These are phyloP conservation scores for Teunomyces stri DNA, from an alignment of 805 yeast species.

Conservation along the genomic window DNA sequence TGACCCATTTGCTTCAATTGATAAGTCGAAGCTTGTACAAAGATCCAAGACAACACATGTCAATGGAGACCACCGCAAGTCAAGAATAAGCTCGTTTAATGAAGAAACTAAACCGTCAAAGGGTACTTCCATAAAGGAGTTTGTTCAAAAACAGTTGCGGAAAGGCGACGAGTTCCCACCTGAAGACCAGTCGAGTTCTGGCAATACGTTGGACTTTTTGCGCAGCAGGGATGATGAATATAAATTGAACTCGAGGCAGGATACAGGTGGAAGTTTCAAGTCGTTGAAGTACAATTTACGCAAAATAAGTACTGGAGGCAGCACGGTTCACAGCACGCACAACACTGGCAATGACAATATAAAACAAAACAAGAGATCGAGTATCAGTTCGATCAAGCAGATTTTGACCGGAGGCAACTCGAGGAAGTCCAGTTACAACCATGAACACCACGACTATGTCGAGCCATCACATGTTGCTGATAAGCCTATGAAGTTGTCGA, in stretches of 20 bases:
- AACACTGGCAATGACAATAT: slow-evolving; percentile 16
- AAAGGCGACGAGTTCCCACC: slow-evolving; percentile 14
- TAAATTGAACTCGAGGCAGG: slow-evolving; percentile 18
- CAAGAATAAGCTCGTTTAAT: slow-evolving; percentile 8
- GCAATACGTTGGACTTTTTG: slow-evolving; percentile 36
- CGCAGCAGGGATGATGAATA: slow-evolving; percentile 29
- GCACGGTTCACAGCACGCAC: slow-evolving; percentile 9
- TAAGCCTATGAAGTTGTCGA: slow-evolving; percentile 29
- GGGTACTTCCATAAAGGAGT: slow-evolving; percentile 25
- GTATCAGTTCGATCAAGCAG: slow-evolving; percentile 30
- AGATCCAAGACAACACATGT: slow-evolving; percentile 17
- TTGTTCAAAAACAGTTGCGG: slow-evolving; percentile 31
- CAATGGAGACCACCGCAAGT: background rate
- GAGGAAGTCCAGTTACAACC: slow-evolving; percentile 13
- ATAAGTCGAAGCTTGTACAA: slow-evolving; percentile 32
- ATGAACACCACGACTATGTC: slow-evolving; percentile 1
- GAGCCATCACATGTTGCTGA: background rate
- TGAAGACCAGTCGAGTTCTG: slow-evolving; percentile 8
- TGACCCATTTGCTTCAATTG: slow-evolving; percentile 46
- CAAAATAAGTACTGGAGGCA: slow-evolving; percentile 40
- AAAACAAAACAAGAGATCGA: slow-evolving; percentile 20
- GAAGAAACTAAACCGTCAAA: slow-evolving; percentile 5
- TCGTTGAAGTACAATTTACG: slow-evolving; percentile 32
- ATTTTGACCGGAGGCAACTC: slow-evolving; percentile 25
- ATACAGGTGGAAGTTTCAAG: slow-evolving; percentile 43